Conservation (phyloP, 495 filamentous ascomycete genomes). For the Trichocladium antarcticum region DNA sequence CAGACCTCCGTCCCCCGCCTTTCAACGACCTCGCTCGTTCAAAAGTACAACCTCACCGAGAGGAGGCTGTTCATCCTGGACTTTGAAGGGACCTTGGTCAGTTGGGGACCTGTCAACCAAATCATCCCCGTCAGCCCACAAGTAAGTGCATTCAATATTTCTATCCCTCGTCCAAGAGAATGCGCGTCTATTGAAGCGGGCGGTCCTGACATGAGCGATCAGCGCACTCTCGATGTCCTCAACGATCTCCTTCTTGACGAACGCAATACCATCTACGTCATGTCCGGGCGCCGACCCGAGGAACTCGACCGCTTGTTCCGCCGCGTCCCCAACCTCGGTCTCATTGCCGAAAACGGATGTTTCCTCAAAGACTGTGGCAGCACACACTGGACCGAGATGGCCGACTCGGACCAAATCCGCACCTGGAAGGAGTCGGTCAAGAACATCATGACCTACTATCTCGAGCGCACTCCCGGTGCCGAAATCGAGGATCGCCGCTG, state of each 20-base stretch:
- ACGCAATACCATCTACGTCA: conserved; percentile 80
- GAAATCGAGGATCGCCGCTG: conserved; percentile 79
- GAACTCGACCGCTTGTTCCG: conserved; percentile 80
- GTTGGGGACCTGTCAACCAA: conserved; percentile 65
- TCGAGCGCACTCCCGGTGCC: conserved; percentile 74
- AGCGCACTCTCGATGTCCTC: conserved; percentile 65
- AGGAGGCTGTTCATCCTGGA: conserved; percentile 78
- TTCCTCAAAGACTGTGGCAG: conserved; percentile 64
- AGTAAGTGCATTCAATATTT: conserved; percentile 21
- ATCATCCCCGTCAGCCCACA: conserved; percentile 77
- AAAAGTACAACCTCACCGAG: conserved; percentile 51
- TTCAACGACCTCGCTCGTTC: conserved; percentile 49
- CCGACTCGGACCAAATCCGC: conserved; percentile 51
- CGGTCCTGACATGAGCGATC: not conserved
- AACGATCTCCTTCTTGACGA: conserved; percentile 68
- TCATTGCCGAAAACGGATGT: conserved; percentile 89
- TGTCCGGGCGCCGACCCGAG: conserved; percentile 74
- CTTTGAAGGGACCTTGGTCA: conserved; percentile 83
- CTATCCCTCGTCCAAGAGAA: not conserved
- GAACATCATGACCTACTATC: conserved; percentile 73
- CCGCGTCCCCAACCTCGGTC: conserved; percentile 61
- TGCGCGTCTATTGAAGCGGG: not conserved
- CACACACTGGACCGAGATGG: conserved; percentile 60
- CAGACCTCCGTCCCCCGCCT: conserved; percentile 76
- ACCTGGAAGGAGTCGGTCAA: conserved; percentile 69